phyloP scores from a whole-genome alignment of 2,329 filamentous ascomycete species.

The Botryotinia narcissicola region DNA sequence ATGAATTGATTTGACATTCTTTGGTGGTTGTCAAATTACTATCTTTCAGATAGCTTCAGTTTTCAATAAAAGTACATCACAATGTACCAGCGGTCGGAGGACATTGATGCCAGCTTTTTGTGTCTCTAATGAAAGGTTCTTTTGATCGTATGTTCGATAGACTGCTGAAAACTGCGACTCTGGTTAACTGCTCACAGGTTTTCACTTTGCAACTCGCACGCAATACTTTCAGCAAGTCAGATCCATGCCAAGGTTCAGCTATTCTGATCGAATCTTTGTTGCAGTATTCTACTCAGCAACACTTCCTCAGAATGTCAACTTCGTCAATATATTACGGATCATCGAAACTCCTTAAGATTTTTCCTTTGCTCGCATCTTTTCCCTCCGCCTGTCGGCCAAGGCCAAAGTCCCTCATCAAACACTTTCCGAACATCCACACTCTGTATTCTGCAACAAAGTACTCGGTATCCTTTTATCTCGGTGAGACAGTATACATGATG shows the following conservation, averaged over 20 bases:
- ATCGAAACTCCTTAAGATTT: accelerated
- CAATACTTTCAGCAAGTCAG: not conserved
- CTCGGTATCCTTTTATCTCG: not conserved
- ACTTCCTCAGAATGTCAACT: not conserved
- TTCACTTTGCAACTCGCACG: not conserved
- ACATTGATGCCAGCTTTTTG: not conserved
- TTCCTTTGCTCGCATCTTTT: not conserved
- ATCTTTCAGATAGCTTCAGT: not conserved
- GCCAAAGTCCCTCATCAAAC: not conserved
- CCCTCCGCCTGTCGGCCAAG: not conserved
- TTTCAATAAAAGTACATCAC: not conserved
- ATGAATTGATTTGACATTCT: not conserved
- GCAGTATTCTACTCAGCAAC: not conserved
- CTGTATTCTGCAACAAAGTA: not conserved
- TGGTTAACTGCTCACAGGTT: not conserved
- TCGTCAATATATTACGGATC: not conserved
- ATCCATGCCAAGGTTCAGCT: not conserved
- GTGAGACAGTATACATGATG: not conserved
- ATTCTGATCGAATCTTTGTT: not conserved
- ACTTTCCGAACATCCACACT: not conserved
- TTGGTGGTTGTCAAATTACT: not conserved
- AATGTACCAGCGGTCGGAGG: not conserved
- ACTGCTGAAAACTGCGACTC: not conserved
- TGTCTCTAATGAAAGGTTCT: not conserved
- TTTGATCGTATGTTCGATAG: not conserved